Percentiles rank a stretch among this genome's conserved stretches.
phyloP scores from a whole-genome alignment of 169 alveolate species.

The Eimeria tenella region DNA sequence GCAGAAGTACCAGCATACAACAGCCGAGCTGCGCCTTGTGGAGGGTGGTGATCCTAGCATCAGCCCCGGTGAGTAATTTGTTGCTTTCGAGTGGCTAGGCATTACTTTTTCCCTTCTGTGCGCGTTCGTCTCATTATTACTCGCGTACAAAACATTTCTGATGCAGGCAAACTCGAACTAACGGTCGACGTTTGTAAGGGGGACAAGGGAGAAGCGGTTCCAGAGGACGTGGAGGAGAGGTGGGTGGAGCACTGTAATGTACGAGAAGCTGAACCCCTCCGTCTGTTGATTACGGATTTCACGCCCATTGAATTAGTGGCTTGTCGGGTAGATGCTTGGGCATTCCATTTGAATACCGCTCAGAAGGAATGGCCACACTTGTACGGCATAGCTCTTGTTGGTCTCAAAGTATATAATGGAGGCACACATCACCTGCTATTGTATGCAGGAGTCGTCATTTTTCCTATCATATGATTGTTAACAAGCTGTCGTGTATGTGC shows the following conservation, averaged over 20 bases:
- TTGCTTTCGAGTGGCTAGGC: background rate
- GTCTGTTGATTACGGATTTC: background rate
- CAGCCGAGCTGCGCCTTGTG: slow-evolving; percentile 55
- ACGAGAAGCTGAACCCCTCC: background rate
- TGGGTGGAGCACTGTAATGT: background rate
- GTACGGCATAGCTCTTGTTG: background rate
- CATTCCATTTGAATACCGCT: background rate
- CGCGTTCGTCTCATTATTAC: no score
- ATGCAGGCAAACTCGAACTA: slow-evolving; percentile 48
- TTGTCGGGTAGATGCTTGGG: background rate
- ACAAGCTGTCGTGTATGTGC: background rate
- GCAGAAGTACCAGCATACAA: slow-evolving; percentile 57
- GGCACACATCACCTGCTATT: no score
- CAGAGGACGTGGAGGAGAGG: slow-evolving; percentile 52
- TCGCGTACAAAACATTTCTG: no score
- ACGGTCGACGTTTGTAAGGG: slow-evolving; percentile 52
- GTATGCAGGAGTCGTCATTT: background rate
- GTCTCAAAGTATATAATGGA: background rate
- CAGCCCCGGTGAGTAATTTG: slow-evolving; percentile 39
- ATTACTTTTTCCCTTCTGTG: no score
- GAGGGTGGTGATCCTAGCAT: slow-evolving; percentile 65
- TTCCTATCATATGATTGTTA: background rate
- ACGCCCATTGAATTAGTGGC: background rate
- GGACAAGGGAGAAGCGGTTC: slow-evolving; percentile 54
- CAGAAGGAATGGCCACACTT: background rate